Evolutionary conservation across 108 stramenopile species (phyloP), one percentile per base, ranked within the genome.

Genomic region (Cylindrotheca closterium): DNA sequence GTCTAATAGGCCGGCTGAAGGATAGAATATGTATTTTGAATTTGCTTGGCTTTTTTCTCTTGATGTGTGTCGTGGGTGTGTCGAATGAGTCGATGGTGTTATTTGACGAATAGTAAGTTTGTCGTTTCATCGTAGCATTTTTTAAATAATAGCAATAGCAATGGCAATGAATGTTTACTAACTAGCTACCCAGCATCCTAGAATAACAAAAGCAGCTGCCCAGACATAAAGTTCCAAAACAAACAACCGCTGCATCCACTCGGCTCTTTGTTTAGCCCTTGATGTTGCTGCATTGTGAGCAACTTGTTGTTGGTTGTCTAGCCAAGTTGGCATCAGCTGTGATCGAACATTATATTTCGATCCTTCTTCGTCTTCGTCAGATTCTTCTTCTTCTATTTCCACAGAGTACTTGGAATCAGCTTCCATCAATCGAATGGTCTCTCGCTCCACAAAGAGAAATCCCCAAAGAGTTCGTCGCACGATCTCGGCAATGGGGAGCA

Each of bases 381-480:
- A 60, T 17, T 65, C 67, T 33, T 55, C 63, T 28, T 46, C 47
- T 21, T 30, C 61, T 29, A 55, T 72, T 28, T 73, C 63, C 18
- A 74, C 52, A 52, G 69, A 59, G 58, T 80, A 77, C 25, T 74
- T 78, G 22, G 69, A 74, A 51, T 69, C 79, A 1, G 70, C 67
- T 67, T 79, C 78, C 42, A 77, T 77, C 70, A 94, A 71, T 45
- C 80, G 74, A 54, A 94, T 85, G 5, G 93, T 89, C 56, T 94
- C 86, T 47, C 77, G 52, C 60, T 94, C 93, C 26, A 94, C 61
- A 48, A 81, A 87, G 47, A 94, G 78, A 50, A 94, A 83, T 27
- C 84, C 86, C 93, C 93, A 94, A 30, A 83, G 73, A 10, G 80
- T 78, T 33, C 90, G 67, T 51, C 93, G 77, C 18, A 89, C 30